Percentiles rank a stretch among this genome's conserved stretches.
Conservation (phyloP, 306 rosid genomes). For the Astragalus membranaceus region DNA sequence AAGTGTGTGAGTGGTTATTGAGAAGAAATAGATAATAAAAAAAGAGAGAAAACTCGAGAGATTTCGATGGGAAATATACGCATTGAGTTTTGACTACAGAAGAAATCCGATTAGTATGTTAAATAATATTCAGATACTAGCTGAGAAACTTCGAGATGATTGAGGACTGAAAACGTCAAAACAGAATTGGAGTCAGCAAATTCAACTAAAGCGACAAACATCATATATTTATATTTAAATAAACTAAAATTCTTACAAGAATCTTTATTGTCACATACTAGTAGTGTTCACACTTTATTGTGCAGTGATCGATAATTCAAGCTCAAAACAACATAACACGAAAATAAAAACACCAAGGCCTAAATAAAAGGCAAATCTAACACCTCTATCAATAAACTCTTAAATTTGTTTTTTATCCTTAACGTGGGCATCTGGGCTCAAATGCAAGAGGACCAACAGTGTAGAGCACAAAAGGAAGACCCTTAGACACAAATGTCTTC, state of each 20-base stretch:
- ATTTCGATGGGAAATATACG: too few relatives aligned
- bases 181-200: not conserved
- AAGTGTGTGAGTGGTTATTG: too few relatives aligned
- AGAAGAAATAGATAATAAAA: too few relatives aligned
- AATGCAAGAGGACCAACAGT: conserved; percentile 73
- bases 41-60: too few relatives aligned
- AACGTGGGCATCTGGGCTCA: conserved; percentile 51
- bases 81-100: too few relatives aligned
- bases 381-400: not conserved
- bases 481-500: conserved; percentile 33
- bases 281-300: conserved; percentile 7
- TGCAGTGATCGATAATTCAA: conserved; percentile 1
- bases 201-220: not conserved
- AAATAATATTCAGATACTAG: too few relatives aligned
- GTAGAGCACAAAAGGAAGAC: conserved; percentile 51
- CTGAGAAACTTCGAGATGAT: not conserved
- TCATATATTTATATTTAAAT: not conserved
- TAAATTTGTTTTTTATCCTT: not conserved
- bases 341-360: not conserved
- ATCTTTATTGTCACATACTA: not conserved
- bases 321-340: not conserved
- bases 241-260: not conserved
- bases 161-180: not conserved
- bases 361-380: not conserved
- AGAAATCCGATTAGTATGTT: too few relatives aligned